phyloP scores from a whole-genome alignment of 2,329 filamentous ascomycete species.

The Aureobasidium musti region DNA sequence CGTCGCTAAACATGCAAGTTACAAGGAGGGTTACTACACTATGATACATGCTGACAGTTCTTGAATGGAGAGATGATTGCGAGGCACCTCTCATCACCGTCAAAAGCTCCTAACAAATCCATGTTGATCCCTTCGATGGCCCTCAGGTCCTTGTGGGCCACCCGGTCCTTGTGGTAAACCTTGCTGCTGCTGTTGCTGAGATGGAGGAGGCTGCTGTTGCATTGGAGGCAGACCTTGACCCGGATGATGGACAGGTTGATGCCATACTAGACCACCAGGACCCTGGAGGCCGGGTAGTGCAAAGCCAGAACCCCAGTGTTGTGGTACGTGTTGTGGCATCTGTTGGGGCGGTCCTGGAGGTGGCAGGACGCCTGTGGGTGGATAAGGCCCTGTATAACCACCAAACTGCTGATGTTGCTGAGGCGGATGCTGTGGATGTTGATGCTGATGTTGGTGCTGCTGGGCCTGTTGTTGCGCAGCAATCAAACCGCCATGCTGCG shows the following conservation, averaged over 20 bases:
- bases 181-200: slow-evolving; percentile 12
- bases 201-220: neutral
- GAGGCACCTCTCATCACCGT: slow-evolving; percentile 26
- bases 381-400: slow-evolving; percentile 18
- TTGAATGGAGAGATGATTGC: slow-evolving; percentile 8
- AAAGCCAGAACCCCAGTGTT: slow-evolving; percentile 5
- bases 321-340: slow-evolving; percentile 16
- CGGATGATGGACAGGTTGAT: slow-evolving; percentile 6
- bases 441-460: slow-evolving; percentile 17
- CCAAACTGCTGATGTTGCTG: slow-evolving; percentile 22
- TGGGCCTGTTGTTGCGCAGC: slow-evolving; percentile 28
- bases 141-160: slow-evolving; percentile 7
- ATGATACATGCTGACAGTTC: neutral
- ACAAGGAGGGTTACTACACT: neutral
- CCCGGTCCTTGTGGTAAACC: neutral
- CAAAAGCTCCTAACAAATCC: slow-evolving; percentile 30
- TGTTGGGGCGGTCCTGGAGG: slow-evolving; percentile 10
- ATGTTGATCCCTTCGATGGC: slow-evolving; percentile 25
- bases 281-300: neutral
- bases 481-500: slow-evolving; percentile 20
- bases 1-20: neutral
- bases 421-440: slow-evolving; percentile 7
- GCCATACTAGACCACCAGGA: slow-evolving; percentile 7
- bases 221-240: neutral
- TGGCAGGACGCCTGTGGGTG: slow-evolving; percentile 15